Evolutionary conservation across 78 protist genomes (phyloP).

Genomic region (Protostelium mycophagum): DNA sequence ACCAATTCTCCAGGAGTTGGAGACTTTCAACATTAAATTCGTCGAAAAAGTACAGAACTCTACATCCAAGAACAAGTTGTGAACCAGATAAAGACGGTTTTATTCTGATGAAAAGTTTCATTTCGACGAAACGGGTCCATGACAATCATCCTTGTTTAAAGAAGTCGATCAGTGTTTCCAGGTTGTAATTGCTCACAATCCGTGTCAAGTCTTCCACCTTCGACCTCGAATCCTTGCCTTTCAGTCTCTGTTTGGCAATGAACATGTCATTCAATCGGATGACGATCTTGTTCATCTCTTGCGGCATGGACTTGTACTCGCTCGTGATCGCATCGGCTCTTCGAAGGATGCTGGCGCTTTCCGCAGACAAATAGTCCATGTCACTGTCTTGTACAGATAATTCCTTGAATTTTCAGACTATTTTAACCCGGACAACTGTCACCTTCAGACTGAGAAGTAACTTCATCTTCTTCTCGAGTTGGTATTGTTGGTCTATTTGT

Average conservation of each 20-base stretch:
- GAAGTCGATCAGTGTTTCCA: neutral
- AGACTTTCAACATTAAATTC: conserved; percentile 43
- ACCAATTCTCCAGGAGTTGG: conserved; percentile 43
- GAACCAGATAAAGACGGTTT: too few relatives aligned
- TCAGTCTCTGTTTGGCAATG: neutral
- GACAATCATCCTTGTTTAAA: too few relatives aligned
- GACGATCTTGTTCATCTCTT: neutral
- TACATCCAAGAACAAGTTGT: neutral
- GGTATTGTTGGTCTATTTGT: neutral
- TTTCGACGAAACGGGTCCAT: too few relatives aligned
- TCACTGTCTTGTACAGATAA: neutral
- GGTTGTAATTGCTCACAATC: neutral
- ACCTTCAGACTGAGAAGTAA: neutral
- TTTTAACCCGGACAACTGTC: neutral
- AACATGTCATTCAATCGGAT: neutral
- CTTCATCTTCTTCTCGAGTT: neutral
- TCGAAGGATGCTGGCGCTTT: neutral
- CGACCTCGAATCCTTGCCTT: neutral
- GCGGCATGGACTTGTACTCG: neutral
- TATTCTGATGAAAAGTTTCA: too few relatives aligned
- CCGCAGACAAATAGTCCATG: neutral
- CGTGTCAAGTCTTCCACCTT: neutral
- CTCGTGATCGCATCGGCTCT: neutral
- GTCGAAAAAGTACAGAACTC: conserved; percentile 20
- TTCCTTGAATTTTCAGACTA: neutral